Evolutionary conservation across 179 eudicot species (phyloP), one percentile per base, ranked within the genome.

Genomic region (Heliamphora pulchella): DNA sequence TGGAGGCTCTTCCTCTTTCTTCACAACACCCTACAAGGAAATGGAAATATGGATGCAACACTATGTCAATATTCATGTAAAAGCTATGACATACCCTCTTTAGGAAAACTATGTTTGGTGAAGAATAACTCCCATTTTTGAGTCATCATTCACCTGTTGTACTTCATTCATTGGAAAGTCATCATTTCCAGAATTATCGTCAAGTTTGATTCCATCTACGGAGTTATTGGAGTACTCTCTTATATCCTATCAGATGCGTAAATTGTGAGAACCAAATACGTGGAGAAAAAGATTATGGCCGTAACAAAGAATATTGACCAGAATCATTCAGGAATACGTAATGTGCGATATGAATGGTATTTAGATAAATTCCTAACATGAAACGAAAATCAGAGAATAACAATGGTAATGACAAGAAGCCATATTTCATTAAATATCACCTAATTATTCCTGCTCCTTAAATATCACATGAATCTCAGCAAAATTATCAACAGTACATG

Each of bases 1-100:
- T 55, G 82, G 80, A 59, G 78, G 78, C 14, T 78, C 91, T 86
- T 87, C 89, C 79, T 77, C 87, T 79, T 82, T 81, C 84, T 86
- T 68, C 65, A 47, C 71, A 85, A 74, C 51, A 63, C 74, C 75
- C 85, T 82, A 75, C 39, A 76, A 20, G 65, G 57, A 9, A 44
- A 47, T 14, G 14, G 11, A 46, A 71, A 79, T 22, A 79, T 59
- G 67, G 62, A 31, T 44, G 54, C 73, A 55, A 48, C 43, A 68
- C 54, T 18, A 76, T 41, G 18, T 76, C 55, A 80, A 75, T 17
- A 57, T 8, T 61, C 44, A 44, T 53, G 73, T 57, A 46, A 46
- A 78, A 71, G 68, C 17, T 74, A 46, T 15, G 62, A 47, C 2
- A 67, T 53, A 50, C 55, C 13, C 68, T 64, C 61, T 55, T 4